A percentile compares a stretch with the other conserved stretches of the same genome.
phyloP scores from a whole-genome alignment of 2,329 filamentous ascomycete genomes.

The Pseudocercospora vitis region DNA sequence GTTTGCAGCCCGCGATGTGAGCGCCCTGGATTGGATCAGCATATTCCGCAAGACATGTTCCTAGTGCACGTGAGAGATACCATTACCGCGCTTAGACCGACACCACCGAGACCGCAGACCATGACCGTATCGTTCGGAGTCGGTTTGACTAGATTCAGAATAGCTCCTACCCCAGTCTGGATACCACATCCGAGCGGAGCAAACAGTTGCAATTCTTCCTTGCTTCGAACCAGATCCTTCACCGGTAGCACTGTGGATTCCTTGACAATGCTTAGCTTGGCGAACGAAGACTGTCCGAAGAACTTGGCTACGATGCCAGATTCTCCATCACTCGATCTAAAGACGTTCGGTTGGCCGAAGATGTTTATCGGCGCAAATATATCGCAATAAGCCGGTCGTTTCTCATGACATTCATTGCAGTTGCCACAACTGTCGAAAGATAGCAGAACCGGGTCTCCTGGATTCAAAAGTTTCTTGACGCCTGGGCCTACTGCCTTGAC shows the following conservation, averaged over 20 bases:
- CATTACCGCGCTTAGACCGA: conserved; percentile 42
- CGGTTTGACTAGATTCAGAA: conserved; percentile 30
- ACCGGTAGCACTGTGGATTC: conserved; percentile 28
- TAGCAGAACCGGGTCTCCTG: conserved; percentile 30
- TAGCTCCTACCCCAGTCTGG: conserved; percentile 32
- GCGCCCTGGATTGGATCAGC: conserved; percentile 24
- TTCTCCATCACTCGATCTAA: conserved; percentile 15
- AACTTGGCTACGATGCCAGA: conserved; percentile 28
- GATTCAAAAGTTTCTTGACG: conserved; percentile 30
- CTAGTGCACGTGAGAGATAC: conserved; percentile 7
- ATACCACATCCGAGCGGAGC: conserved; percentile 32
- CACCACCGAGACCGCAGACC: conserved; percentile 30
- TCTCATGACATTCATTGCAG: conserved; percentile 24
- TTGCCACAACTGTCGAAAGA: conserved; percentile 27
- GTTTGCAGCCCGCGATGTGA: conserved; percentile 31
- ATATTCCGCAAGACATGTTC: background rate
- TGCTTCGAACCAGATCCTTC: conserved; percentile 23
- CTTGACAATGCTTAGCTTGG: conserved; percentile 27
- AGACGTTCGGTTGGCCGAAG: conserved; percentile 24
- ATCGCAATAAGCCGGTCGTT: conserved; percentile 28
- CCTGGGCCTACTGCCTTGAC: conserved; percentile 45
- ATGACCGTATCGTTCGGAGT: conserved; percentile 26
- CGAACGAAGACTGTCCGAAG: conserved; percentile 33
- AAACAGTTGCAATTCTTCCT: conserved; percentile 30
- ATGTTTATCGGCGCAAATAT: conserved; percentile 25